These are phyloP conservation scores for Dipteronia sinensis DNA, from an alignment of 345 rosid species.

Conservation along the genomic window DNA sequence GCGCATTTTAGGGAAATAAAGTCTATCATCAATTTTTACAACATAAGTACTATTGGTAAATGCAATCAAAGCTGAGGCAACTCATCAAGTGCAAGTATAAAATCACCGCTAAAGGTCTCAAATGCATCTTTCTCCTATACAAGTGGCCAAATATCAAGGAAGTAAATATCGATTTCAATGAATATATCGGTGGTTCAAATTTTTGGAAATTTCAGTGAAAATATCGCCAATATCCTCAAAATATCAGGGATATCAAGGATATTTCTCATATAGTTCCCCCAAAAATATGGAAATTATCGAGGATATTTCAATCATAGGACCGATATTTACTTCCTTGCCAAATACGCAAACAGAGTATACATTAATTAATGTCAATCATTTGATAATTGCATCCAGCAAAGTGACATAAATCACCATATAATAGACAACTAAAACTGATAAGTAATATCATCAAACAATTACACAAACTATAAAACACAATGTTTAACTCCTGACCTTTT, in stretches of 20 bases:
- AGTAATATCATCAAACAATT: background rate
- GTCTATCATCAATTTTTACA: background rate
- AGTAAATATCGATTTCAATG: no score
- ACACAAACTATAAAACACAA: background rate
- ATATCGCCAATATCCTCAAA: no score
- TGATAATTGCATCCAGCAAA: background rate
- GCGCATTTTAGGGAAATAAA: background rate
- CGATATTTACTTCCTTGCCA: background rate
- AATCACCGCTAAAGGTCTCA: background rate
- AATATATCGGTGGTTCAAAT: no score
- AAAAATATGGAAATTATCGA: no score
- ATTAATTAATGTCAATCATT: background rate
- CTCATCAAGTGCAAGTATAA: constrained; percentile 1
- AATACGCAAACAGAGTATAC: background rate
- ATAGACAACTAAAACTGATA: background rate
- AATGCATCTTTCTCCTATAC: background rate
- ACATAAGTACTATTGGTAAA: background rate
- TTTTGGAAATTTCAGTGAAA: no score
- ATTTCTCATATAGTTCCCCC: no score
- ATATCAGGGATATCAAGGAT: no score
- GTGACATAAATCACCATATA: background rate
- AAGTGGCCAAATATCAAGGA: background rate
- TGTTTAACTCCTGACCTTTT: constrained; percentile 48
- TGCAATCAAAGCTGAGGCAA: background rate
- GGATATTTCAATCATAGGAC: no score